Conservation (phyloP, 768 basidiomycete genomes). For the Dacryopinax spathularia region DNA sequence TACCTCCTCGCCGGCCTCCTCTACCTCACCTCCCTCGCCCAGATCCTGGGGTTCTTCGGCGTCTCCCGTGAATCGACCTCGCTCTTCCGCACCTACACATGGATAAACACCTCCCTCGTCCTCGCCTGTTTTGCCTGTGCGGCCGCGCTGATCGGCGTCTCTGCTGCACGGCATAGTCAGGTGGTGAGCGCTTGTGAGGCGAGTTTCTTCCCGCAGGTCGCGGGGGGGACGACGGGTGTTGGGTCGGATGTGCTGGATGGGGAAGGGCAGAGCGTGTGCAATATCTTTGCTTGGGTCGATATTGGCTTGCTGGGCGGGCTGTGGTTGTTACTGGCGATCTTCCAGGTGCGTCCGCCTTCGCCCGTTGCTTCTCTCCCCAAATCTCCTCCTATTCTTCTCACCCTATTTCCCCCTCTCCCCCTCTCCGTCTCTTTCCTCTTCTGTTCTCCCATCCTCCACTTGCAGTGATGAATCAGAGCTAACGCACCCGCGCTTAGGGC, state of each 20-base stretch:
- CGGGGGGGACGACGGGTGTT: constrained; percentile 4
- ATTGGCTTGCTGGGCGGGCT: constrained; percentile 82
- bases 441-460: constrained; percentile 24
- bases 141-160: constrained; percentile 68
- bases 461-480: too few relatives aligned
- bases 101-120: constrained; percentile 43
- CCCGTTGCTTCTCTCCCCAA: background rate
- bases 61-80: constrained; percentile 60
- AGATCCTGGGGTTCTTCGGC: constrained; percentile 73
- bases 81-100: constrained; percentile 53
- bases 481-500: constrained; percentile 25
- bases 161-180: constrained; percentile 57
- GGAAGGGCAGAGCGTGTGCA: constrained; percentile 61
- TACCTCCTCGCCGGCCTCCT: constrained; percentile 62
- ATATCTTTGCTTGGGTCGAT: constrained; percentile 84
- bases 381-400: background rate
- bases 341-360: constrained; percentile 44
- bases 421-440: constrained; percentile 29
- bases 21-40: constrained; percentile 59
- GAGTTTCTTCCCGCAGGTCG: constrained; percentile 12
- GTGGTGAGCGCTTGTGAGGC: constrained; percentile 54
- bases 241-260: constrained; percentile 28
- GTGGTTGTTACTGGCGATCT: constrained; percentile 64
- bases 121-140: constrained; percentile 57
- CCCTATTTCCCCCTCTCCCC: constrained; percentile 8